Evolutionary conservation across 352 stramenopile species (phyloP).

Genomic region (Phytopythium kandeliae): DNA sequence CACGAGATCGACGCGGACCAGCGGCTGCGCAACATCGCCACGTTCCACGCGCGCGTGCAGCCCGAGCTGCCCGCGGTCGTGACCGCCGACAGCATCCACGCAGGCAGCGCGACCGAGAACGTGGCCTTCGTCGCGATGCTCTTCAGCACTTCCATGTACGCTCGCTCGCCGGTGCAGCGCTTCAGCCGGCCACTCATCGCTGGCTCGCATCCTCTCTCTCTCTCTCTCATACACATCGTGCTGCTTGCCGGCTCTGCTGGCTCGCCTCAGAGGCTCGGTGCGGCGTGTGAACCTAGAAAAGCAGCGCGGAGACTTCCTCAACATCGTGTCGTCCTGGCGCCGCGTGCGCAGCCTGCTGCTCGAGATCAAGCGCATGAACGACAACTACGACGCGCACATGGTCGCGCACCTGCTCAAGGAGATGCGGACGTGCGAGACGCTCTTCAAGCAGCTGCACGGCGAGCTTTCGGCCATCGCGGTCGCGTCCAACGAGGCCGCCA

Average conservation of each 20-base stretch:
- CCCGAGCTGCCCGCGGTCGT: conserved; percentile 57
- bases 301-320: conserved; percentile 54
- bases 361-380: conserved; percentile 64
- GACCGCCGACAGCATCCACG: conserved; percentile 68
- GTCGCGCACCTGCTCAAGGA: conserved; percentile 72
- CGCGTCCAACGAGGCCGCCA: conserved; percentile 69
- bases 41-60: conserved; percentile 63
- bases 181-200: too few relatives aligned
- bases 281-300: conserved; percentile 55
- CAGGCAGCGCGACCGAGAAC: conserved; percentile 56
- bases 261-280: conserved; percentile 35
- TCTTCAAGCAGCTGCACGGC: conserved; percentile 69
- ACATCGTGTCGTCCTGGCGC: conserved; percentile 73
- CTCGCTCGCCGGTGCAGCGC: too few relatives aligned
- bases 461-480: conserved; percentile 59
- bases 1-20: conserved; percentile 72
- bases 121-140: conserved; percentile 77
- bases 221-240: too few relatives aligned
- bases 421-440: conserved; percentile 69
- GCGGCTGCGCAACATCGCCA: conserved; percentile 60
- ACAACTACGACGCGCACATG: conserved; percentile 71
- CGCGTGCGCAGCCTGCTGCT: conserved; percentile 52
- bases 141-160: conserved; percentile 61
- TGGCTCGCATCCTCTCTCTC: too few relatives aligned
- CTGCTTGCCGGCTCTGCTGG: too few relatives aligned